phyloP scores from a whole-genome alignment of 192 early-diverging fungal genomes.

The Backusella psychrophila region DNA sequence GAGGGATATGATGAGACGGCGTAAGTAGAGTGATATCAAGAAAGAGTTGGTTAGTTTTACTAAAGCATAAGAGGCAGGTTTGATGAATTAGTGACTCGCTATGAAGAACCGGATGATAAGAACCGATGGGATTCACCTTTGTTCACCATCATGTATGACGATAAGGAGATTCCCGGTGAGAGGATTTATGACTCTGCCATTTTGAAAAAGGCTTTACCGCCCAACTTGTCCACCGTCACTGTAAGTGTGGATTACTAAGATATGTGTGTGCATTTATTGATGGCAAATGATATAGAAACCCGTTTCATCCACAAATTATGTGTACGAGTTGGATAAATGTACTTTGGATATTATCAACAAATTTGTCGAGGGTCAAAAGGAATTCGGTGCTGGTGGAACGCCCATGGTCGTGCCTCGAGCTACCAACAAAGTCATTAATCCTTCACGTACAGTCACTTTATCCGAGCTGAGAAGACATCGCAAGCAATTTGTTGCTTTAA shows the following conservation, averaged over 20 bases:
- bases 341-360: slow-evolving; percentile 78
- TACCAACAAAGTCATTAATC: slow-evolving; percentile 54
- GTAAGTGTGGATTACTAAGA: slow-evolving; percentile 30
- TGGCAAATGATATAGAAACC: slow-evolving; percentile 58
- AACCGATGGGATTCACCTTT: slow-evolving; percentile 97
- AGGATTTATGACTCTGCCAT: slow-evolving; percentile 78
- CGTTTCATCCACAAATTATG: slow-evolving; percentile 85
- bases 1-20: slow-evolving; percentile 44
- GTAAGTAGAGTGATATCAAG: slow-evolving; percentile 22
- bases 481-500: slow-evolving; percentile 85
- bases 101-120: slow-evolving; percentile 90
- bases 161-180: slow-evolving; percentile 58
- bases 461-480: slow-evolving; percentile 78
- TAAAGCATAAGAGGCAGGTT: slow-evolving; percentile 40
- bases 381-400: slow-evolving; percentile 50
- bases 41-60: not conserved
- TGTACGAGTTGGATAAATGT: slow-evolving; percentile 85
- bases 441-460: slow-evolving; percentile 70
- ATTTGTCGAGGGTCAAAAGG: slow-evolving; percentile 76
- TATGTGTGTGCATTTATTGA: not conserved
- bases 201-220: slow-evolving; percentile 68
- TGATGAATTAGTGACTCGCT: slow-evolving; percentile 80
- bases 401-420: slow-evolving; percentile 58
- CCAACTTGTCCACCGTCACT: slow-evolving; percentile 84
- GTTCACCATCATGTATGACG: slow-evolving; percentile 83